These are phyloP conservation scores for Mycena alexandri DNA, from an alignment of 768 basidiomycete species.

Conservation along the genomic window DNA sequence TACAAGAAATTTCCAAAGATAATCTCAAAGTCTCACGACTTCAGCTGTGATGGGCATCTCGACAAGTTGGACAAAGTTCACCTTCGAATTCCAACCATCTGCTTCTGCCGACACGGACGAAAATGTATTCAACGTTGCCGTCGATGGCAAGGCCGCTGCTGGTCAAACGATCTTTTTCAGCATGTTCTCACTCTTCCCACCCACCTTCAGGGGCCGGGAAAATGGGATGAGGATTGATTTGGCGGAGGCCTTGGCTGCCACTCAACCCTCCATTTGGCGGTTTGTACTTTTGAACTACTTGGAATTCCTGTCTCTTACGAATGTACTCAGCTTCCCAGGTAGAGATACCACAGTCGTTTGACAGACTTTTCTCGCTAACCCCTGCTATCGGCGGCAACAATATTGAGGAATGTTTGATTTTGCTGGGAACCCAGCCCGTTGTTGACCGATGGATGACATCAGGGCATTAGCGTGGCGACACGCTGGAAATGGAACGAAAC, in stretches of 20 bases:
- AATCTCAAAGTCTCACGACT: neutral
- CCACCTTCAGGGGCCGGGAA: constrained; percentile 67
- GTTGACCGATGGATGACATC: too few species aligned
- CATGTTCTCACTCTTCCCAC: constrained; percentile 73
- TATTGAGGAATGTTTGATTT: constrained; percentile 35
- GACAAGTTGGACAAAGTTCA: constrained; percentile 62
- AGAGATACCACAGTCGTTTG: too few species aligned
- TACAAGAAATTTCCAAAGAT: neutral
- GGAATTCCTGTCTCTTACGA: neutral
- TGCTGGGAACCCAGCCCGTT: too few species aligned
- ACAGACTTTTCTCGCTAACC: too few species aligned
- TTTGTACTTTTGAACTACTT: neutral
- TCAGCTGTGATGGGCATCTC: constrained; percentile 46
- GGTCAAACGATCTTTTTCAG: constrained; percentile 62
- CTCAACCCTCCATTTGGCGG: constrained; percentile 57
- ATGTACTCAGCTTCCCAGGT: constrained; percentile 40
- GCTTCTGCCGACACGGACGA: constrained; percentile 54
- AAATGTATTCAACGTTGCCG: constrained; percentile 65
- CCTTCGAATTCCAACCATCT: constrained; percentile 56
- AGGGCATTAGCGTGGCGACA: constrained; percentile 30
- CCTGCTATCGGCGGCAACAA: constrained; percentile 54
- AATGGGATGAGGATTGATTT: constrained; percentile 75
- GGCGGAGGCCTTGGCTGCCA: constrained; percentile 57
- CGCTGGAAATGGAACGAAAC: constrained; percentile 76
- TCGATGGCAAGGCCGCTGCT: constrained; percentile 59